Conservation (phyloP, 345 rosid genomes). For the Brassica incana region DNA sequence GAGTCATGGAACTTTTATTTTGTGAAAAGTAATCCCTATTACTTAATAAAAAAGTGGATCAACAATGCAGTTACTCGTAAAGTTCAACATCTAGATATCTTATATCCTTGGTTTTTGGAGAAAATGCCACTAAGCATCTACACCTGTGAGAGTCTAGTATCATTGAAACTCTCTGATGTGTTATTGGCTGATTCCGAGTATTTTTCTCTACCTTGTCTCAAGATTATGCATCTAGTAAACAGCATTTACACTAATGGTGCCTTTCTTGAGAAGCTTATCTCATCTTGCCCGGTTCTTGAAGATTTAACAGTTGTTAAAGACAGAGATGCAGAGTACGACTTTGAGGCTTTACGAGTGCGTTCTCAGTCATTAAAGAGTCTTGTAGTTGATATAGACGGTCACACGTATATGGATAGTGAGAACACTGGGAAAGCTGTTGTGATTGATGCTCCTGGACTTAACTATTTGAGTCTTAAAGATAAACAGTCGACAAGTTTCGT, state of each 20-base stretch:
- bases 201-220: slow-evolving; percentile 15
- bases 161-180: not conserved
- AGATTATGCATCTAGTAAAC: not conserved
- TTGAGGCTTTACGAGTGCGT: not conserved
- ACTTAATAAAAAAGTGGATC: not conserved
- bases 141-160: not conserved
- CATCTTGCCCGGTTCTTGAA: not conserved
- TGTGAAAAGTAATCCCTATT: not conserved
- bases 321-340: not conserved
- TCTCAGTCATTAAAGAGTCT: not conserved
- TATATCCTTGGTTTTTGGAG: not conserved
- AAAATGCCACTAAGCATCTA: slow-evolving; percentile 2
- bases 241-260: not conserved
- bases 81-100: not conserved
- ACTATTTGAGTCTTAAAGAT: not conserved
- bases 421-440: not conserved
- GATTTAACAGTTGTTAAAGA: not conserved
- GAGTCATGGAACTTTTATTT: not conserved
- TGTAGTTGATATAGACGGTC: not conserved
- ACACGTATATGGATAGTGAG: not conserved
- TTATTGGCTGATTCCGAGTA: not conserved
- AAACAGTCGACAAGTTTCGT: not conserved
- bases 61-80: not conserved
- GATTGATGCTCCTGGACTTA: slow-evolving; percentile 1
- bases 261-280: not conserved